phyloP scores from a whole-genome alignment of 1,284 basidiomycete genomes.

The Anthracocystis setariae region DNA sequence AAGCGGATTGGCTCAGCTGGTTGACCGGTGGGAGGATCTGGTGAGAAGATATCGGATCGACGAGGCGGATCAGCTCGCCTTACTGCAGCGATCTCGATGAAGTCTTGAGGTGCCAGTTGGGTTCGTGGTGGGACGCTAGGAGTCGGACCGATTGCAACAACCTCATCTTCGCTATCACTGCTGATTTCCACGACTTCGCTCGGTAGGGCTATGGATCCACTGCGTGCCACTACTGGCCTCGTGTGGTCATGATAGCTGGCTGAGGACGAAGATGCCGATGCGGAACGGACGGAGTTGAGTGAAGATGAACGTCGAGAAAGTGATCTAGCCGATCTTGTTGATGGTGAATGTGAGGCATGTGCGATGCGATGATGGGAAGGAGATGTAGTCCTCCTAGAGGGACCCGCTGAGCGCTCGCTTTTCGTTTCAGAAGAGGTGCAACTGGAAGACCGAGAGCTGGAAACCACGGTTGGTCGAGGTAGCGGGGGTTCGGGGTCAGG shows the following conservation, averaged over 20 bases:
- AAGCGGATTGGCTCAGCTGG: conserved; percentile 19
- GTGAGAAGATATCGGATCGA: conserved; percentile 25
- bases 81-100: conserved; percentile 24
- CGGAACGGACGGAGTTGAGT: neutral
- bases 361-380: conserved; percentile 4
- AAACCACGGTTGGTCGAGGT: conserved; percentile 36
- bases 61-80: conserved; percentile 9
- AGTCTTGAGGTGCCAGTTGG: conserved; percentile 3
- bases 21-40: conserved; percentile 7
- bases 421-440: conserved; percentile 19
- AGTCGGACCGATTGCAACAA: conserved; percentile 9
- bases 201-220: neutral
- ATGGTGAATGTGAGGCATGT: neutral
- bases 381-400: conserved; percentile 22
- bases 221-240: neutral
- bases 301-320: neutral
- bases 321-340: neutral
- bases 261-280: conserved; percentile 8
- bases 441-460: conserved; percentile 24
- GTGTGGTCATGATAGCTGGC: neutral
- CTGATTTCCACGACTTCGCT: conserved; percentile 35
- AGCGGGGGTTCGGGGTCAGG: conserved; percentile 17
- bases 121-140: conserved; percentile 1
- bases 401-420: conserved; percentile 12
- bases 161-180: conserved; percentile 37